phyloP scores from a whole-genome alignment of 768 basidiomycete genomes.

The Boletus rex-veris region DNA sequence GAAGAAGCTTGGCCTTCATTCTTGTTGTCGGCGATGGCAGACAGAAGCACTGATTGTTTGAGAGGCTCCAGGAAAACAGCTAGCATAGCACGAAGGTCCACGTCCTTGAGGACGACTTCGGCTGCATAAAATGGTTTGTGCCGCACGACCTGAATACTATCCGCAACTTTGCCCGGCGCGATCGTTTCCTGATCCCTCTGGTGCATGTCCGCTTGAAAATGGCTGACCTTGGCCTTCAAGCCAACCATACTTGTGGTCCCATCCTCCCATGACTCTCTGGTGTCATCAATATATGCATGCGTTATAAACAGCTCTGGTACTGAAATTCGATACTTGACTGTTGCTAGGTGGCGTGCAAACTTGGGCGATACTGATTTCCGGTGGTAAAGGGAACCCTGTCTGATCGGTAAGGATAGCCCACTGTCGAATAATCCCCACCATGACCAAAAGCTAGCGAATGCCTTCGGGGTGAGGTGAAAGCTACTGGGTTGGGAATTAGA shows the following conservation, averaged over 20 bases:
- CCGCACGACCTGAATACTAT: constrained; percentile 55
- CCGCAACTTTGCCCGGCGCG: constrained; percentile 52
- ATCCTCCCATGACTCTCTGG: constrained; percentile 72
- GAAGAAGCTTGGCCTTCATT: constrained; percentile 33
- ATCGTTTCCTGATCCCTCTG: constrained; percentile 82
- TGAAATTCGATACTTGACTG: constrained; percentile 84
- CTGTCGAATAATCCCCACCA: constrained; percentile 90
- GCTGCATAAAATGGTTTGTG: constrained; percentile 88
- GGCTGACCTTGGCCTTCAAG: constrained; percentile 76
- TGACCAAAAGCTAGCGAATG: constrained; percentile 85
- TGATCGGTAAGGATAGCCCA: constrained; percentile 74
- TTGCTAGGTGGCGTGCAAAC: constrained; percentile 83
- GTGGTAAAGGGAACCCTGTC: constrained; percentile 83
- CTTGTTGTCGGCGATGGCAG: constrained; percentile 42
- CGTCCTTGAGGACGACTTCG: constrained; percentile 72
- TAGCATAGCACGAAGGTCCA: constrained; percentile 75
- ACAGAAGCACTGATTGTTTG: constrained; percentile 55
- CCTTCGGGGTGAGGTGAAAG: constrained; percentile 80
- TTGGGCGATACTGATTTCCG: constrained; percentile 74
- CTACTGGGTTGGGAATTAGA: constrained; percentile 49
- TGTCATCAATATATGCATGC: constrained; percentile 83
- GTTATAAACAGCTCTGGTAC: constrained; percentile 78
- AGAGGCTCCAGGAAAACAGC: constrained; percentile 73
- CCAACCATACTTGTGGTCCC: constrained; percentile 81
- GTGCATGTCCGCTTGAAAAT: constrained; percentile 87